Base-by-base conservation (phyloP, 192 early-diverging fungal genomes). In the Coemansia sp. region DNA sequence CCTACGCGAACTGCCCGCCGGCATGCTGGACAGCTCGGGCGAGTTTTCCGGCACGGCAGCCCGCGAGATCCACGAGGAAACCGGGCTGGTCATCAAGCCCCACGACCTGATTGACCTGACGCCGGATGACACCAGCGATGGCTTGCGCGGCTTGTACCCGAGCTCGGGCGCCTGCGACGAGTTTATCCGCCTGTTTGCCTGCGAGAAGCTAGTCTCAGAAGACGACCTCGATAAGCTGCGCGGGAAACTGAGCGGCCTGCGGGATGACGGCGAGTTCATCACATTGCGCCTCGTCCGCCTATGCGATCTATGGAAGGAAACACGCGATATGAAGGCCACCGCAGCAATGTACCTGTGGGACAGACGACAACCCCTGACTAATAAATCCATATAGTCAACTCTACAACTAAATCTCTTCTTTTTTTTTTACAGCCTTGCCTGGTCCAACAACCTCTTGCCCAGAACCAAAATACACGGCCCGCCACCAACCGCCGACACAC, bases 101-200 rank as follows among this genome's bases (percentile, higher is more conserved):
- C 32, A 64, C 9, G 83, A 86, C 14, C 50, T 94, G 39, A 57
- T 83, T 12, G 85, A 87, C 30, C 62, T 94, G 1, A 46, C 58
- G 19, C 35, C 36, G 3, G n/a, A n/a, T n/a, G 63, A 84, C 77
- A 7, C 47, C 20, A 25, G 22, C 13, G 25, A 7, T 3, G 6
- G 23, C n/a, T 76, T 10, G 77, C 79, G 0, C 70, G 82, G 85
- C 1, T 56, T 84, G 14, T 88, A 86, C 39, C 85, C 88, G 9
- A 85, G 83, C 18, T 72, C 84, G 1, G 91, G 91, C 20, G 91
- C 86, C 22, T 88, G 82, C 32, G 87, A 89, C 40, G 91, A 94
- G 75, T 80, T 75, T 50, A 39, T 94, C 26, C 62, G 80, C 22
- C 56, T 94, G 3, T 89, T 81, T 67, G 64, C 83, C 16, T 82